phyloP scores from a whole-genome alignment of 345 rosid genomes.

The Gossypium rotundifolium region DNA sequence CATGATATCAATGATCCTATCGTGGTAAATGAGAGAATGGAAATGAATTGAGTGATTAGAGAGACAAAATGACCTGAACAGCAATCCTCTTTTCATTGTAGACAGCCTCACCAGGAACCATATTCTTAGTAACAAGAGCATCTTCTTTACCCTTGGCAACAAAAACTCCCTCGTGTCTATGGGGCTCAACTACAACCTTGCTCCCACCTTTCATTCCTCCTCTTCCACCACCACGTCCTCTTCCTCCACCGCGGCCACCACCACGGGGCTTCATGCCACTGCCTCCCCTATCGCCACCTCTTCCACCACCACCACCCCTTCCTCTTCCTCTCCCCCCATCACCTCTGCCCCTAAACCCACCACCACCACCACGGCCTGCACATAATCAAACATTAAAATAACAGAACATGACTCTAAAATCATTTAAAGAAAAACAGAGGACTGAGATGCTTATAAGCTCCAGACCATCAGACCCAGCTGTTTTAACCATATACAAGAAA shows the following conservation, averaged over 20 bases:
- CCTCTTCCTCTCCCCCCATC: slow-evolving; percentile 31
- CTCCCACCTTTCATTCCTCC: slow-evolving; percentile 93
- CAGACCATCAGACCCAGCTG: not conserved
- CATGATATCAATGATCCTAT: not conserved
- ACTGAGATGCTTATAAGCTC: not conserved
- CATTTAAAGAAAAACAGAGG: not conserved
- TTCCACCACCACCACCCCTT: slow-evolving; percentile 32
- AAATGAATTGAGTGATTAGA: not conserved
- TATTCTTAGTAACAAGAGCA: slow-evolving; percentile 82
- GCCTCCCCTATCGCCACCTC: slow-evolving; percentile 35
- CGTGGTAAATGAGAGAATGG: not conserved
- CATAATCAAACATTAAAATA: not conserved
- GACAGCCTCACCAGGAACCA: slow-evolving; percentile 93
- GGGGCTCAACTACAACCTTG: slow-evolving; percentile 80
- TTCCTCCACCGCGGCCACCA: slow-evolving; percentile 23
- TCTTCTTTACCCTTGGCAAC: slow-evolving; percentile 93
- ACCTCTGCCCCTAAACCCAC: slow-evolving; percentile 37
- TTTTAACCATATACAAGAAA: not conserved
- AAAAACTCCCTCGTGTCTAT: slow-evolving; percentile 81
- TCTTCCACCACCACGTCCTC: slow-evolving; percentile 32
- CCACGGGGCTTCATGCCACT: slow-evolving; percentile 36
- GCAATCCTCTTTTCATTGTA: slow-evolving; percentile 88
- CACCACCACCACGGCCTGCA: slow-evolving; percentile 45
- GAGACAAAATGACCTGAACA: slow-evolving; percentile 51
- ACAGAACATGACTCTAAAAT: not conserved